Base-by-base conservation (phyloP, 2,329 filamentous ascomycete species). In the Sarocladium oryzae region DNA sequence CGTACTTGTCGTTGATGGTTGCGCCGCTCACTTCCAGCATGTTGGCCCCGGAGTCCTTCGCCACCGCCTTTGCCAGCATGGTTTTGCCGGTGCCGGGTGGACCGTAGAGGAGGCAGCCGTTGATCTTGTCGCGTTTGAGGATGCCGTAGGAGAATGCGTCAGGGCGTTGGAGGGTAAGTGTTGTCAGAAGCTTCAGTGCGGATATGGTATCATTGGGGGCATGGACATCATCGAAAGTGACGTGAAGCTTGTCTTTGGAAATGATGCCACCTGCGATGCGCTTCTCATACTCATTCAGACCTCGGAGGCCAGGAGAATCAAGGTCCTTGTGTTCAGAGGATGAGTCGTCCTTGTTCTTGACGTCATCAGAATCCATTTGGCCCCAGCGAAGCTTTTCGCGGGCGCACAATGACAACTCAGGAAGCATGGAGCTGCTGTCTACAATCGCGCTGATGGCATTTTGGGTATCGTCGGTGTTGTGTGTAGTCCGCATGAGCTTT, bases 101-200 rank as follows among this genome's bases (percentile, higher is more conserved):
- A 0, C 90, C 91, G 60, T 96, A 96, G 0, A 96, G 74, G 1
- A 96, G 79, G 45, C 93, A 83, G 13, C 93, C 93, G 0, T 91
- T 88, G 46, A 99, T 95, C 59, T 89, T 88, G 63, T 97, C 91
- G 1, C 84, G 89, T 2, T 90, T 88, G 11, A 99, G 78, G 3
- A 99, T 89, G 67, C 93, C 93, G 59, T 99, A 99, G 10, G 84
- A 85, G 69, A 97, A 99, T n/a, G 91, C 92, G 55, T 97, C 91
- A 0, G 93, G 93, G 0, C 92, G 84, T 49, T 89, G 76, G 4
- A 99, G 76, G 0, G 91, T 93, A 16, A 99, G 74, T 1, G 88
- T 89, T 0, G 93, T 99, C 49, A 97, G 77, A 4, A 89, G 89
- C 64, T 92, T 90, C 51, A 99, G 76, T 1, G 91, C 87, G 20